Evolutionary conservation across 345 rosid species (phyloP), one percentile per base, ranked within the genome.

Genomic region (Eucalyptus microcorys): DNA sequence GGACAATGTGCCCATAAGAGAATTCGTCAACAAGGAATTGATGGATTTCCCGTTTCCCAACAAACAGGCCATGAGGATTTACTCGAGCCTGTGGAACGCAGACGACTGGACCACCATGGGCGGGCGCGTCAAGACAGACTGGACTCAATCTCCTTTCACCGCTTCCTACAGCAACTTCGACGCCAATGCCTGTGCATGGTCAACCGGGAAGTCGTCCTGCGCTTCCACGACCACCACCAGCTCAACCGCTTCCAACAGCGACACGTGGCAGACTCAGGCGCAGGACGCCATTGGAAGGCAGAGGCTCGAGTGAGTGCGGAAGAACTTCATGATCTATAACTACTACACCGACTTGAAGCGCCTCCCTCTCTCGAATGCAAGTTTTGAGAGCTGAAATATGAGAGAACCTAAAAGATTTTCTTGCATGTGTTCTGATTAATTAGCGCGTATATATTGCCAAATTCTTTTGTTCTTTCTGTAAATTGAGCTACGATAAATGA

Each of bases 31-130:
- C 92, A n/a, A 90, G 92, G 93, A 92, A 26, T 89, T 92, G 15
- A 15, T 68, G 16, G 92, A 92, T 5, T 91, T 92, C 89, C 90
- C 93, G 32, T 94, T 92, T 68, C 96, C 96, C 34, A 91, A 91
- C 88, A 92, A 89, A 87, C 91, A 50, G 87, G 91, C 96, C 57
- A 94, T 94, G 95, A 93, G 93, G 42, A 91, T 94, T 52, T 93
- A 93, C 83, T 94, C 95, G 5, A 94, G 96, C 86, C 91, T 93
- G 14, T 94, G 96, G 96, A 93, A 94, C 68, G 94, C 93, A 3
- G 95, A 93, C 42, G 93, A 91, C 86, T 93, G 96, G 96, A 95
- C 96, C 8, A 94, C 96, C 14, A 92, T 94, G 90, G 96, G 95
- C 13, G 96, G 94, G 27, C 90, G 88, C 15, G 92, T 92, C 45